Evolutionary conservation across 2,329 filamentous ascomycete species (phyloP), one percentile per base, ranked within the genome.

Genomic region (Scopulariopsis brevicaulis): DNA sequence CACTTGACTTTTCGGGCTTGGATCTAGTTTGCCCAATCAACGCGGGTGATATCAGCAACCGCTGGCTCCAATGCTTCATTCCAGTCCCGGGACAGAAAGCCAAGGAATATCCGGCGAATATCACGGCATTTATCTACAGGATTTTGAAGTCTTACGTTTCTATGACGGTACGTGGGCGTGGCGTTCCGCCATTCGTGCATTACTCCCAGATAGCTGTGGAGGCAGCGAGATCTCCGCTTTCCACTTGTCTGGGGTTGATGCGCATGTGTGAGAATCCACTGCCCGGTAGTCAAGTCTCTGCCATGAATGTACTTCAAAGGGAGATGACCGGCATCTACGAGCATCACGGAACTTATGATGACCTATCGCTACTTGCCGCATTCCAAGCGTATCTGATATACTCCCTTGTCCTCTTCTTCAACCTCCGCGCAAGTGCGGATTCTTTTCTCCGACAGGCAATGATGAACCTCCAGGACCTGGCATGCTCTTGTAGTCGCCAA

Each of bases 351-450:
- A 61, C 57, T 0, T 67, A 64, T 34, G 66, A 71, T 52, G 65
- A 69, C 3, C 25, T 65, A 8, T 12, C 70, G 71, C 65, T 72
- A 0, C 70, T 82, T 0, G 70, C 72, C 0, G 67, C 73, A 1
- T 79, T 81, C 46, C 80, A 83, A 60, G 75, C 78, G 0, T 80
- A 79, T 63, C 66, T 83, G 2, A 70, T 81, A n/a, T 80, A 81
- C 60, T 65, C 71, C 2, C 72, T 82, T 64, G 68, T 76, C 2
- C 54, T 78, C 2, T 80, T 77, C 62, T 80, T 79, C 57, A 64
- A 65, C 0, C 61, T 70, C 1, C 62, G 62, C 0, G 62, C 64
- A 11, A 61, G 62, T n/a, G 54, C 63, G 0, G 58, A 61, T 12
- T 61, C 69, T 0, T 70, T 74, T 37, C 65, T 74, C 5, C 72